Base-by-base conservation (phyloP, 2,329 filamentous ascomycete genomes). In the Verticillium tricorpus region DNA sequence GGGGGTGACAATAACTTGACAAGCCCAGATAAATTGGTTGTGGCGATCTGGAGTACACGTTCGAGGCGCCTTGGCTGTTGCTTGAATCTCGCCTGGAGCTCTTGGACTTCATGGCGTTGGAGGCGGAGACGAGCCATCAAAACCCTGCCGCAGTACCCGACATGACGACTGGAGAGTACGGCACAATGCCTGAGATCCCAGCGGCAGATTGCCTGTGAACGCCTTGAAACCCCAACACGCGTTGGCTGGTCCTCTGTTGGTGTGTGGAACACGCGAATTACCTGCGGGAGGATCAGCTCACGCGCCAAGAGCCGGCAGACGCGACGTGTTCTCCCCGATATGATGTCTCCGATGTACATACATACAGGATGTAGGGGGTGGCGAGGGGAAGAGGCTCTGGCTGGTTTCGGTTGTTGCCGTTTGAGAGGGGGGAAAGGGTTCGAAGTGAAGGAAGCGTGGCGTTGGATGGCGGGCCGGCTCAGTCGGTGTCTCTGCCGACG, bases 391-490 rank as follows among this genome's bases (percentile, higher is more conserved):
- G n/a, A 52, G 45, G n/a, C n/a, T 22, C 45, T 22, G 17, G 45
- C n/a, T 22, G 19, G 45, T 12, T 14, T 52, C 45, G 45, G 19
- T 52, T 25, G n/a, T 4, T 52, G 9, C 45, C 19, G 45, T 52
- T 52, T 25, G 45, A 25, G 45, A 19, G 8, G 19, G 28, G 28
- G 28, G 28, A 28, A 25, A 28, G 28, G 28, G 28, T 28, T 57
- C 32, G 32, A 34, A 14, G 31, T 12, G 31, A 15, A 22, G 12
- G 34, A 58, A 40, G 35, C 35, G 56, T 58, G 56, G 56, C 56
- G 56, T 35, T 58, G 56, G 56, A 22, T 58, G 34, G 22, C 56
- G 56, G 56, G 56, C 56, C 56, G 56, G 34, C 28, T 39, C 25
- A 58, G 31, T 37, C 55, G 34, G 31, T 57, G 55, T 6, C 45